Percentiles rank a stretch among this genome's conserved stretches.
These are phyloP conservation scores for Saxispiralis lemnorum DNA, from an alignment of 495 filamentous ascomycete genomes.

Conservation along the genomic window DNA sequence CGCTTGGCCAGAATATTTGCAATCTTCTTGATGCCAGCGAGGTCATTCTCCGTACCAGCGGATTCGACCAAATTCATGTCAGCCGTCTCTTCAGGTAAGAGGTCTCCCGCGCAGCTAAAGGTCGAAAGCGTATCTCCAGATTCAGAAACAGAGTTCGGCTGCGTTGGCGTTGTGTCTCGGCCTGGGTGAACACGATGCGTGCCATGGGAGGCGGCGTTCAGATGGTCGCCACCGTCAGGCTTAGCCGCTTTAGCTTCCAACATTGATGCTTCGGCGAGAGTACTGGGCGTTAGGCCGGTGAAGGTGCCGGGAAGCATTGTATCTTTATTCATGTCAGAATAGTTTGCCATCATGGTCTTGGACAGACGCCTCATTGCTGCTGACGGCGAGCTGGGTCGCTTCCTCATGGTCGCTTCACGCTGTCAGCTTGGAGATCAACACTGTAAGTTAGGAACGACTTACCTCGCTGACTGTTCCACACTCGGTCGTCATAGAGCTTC, in stretches of 20 bases:
- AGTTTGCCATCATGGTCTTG: slow-evolving; percentile 10
- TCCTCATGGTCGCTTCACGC: slow-evolving; percentile 11
- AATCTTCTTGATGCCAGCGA: slow-evolving; percentile 12
- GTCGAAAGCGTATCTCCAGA: slow-evolving; percentile 14
- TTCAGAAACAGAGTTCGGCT: too few relatives aligned
- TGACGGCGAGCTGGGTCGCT: slow-evolving; percentile 18
- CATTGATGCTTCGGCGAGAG: slow-evolving; percentile 1
- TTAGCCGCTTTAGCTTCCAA: background rate
- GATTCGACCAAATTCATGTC: background rate
- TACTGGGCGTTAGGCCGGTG: background rate
- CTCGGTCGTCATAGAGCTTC: slow-evolving; percentile 13
- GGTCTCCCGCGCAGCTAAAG: slow-evolving; percentile 20
- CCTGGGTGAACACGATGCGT: background rate
- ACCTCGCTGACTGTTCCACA: slow-evolving; percentile 17
- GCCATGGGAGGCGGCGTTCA: too few relatives aligned
- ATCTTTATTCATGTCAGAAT: background rate
- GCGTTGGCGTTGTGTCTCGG: background rate
- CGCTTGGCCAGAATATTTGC: slow-evolving; percentile 9
- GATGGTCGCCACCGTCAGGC: background rate
- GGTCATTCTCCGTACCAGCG: slow-evolving; percentile 6
- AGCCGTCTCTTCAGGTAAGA: slow-evolving; percentile 19
- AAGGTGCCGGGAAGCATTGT: slow-evolving; percentile 14
- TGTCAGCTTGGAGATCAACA: background rate
- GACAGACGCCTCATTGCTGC: slow-evolving; percentile 18
- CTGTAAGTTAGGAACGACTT: background rate